Base-by-base conservation (phyloP, 1,284 basidiomycete species). In the Chiua sp. region DNA sequence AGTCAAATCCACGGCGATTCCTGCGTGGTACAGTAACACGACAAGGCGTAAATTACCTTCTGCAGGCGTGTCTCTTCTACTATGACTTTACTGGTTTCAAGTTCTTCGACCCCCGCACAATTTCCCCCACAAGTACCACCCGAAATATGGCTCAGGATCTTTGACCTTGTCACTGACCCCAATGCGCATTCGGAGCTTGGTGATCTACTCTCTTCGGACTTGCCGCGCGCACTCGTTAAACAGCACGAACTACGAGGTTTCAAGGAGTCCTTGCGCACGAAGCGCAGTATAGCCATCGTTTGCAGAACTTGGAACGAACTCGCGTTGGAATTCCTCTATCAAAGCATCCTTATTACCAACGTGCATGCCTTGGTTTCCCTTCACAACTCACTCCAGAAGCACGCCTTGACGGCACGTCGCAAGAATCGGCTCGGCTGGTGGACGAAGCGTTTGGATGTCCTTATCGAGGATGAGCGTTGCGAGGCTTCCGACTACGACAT, bases 121-220 rank as follows among this genome's bases (percentile, higher is more conserved):
- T 39, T 44, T 5, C 7, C 54, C 20, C 51, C 53, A 15, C 47
- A n/a, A 16, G 55, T 72, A 16, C 73, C 70, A 44, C 72, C 73
- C 15, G 73, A 72, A 61, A 54, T 75, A 44, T 75, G 73, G 73
- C 62, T 72, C 26, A 63, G 44, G 46, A 66, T 75, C 39, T 74
- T 75, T 52, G 16, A 47, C 32, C 55, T 64, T 30, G 70, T 68
- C n/a, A 60, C 70, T 15, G 51, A 61, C 33, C 20, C 59, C 5
- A 63, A 51, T 16, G 39, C 49, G 12, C 52, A 62, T 44, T 56
- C 71, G 37, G 55, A 57, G 37, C 63, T 50, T n/a, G 55, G 59
- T 39, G 33, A 20, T 23, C 49, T 44, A 16, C 37, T 55, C 53
- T 60, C 56, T 28, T 62, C 62, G 18, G 70, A 68, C 37, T 49